Conservation (phyloP, 2,329 filamentous ascomycete species). For the Claviceps africana region DNA sequence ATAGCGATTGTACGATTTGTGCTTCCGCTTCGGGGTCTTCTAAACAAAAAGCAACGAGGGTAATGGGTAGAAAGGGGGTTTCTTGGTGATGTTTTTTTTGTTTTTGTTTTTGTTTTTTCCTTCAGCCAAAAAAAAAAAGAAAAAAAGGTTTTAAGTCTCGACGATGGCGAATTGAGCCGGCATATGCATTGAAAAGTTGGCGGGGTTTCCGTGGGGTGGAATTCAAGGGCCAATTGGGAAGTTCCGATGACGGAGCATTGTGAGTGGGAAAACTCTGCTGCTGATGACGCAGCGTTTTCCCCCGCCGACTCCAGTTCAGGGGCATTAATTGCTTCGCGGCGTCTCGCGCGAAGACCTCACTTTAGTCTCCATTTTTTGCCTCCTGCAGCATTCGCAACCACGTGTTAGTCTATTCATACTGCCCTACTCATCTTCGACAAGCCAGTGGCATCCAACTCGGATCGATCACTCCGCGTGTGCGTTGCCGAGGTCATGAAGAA, state of each 20-base stretch:
- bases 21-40: background rate
- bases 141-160: background rate
- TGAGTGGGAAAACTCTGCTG: background rate
- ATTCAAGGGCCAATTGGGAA: background rate
- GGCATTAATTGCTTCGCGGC: background rate
- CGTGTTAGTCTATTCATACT: background rate
- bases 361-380: no score
- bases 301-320: background rate
- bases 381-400: background rate
- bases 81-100: background rate
- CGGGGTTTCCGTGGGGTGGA: background rate
- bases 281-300: background rate
- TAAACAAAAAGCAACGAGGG: background rate
- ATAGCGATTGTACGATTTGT: no score
- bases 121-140: background rate
- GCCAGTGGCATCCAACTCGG: background rate
- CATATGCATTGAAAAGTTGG: background rate
- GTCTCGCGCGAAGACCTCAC: background rate
- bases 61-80: background rate
- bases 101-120: background rate
- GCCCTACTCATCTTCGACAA: background rate
- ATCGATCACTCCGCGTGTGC: background rate
- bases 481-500: background rate
- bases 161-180: background rate
- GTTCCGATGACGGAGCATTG: conserved; percentile 1